Evolutionary conservation across 805 yeast genomes (phyloP).

Genomic region (Blastobotrys peoriensis): DNA sequence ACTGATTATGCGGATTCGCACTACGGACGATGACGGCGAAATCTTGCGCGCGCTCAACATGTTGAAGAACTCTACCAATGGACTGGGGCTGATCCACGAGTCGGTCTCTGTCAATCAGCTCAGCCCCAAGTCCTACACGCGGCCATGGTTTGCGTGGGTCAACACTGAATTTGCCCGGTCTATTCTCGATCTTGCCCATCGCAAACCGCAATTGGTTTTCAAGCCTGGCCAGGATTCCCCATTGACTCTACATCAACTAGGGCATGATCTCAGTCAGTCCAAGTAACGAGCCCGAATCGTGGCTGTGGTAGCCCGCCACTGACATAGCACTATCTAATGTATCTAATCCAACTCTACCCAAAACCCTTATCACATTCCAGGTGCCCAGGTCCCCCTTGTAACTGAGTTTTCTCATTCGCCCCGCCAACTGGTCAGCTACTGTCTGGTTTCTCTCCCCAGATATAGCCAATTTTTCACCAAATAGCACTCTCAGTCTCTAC

Average conservation of each 20-base stretch:
- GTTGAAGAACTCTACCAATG: conserved; percentile 58
- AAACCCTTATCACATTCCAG: too few relatives aligned
- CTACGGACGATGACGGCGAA: conserved; percentile 66
- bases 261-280: not conserved
- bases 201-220: conserved; percentile 69
- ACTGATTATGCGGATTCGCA: conserved; percentile 65
- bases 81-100: conserved; percentile 81
- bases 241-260: not conserved
- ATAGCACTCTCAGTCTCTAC: too few relatives aligned
- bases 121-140: conserved; percentile 44
- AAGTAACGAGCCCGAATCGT: too few relatives aligned
- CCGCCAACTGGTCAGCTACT: too few relatives aligned
- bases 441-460: too few relatives aligned
- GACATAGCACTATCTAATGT: too few relatives aligned
- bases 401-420: too few relatives aligned
- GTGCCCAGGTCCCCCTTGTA: too few relatives aligned
- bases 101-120: conserved; percentile 55
- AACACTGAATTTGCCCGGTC: conserved; percentile 88
- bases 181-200: conserved; percentile 63
- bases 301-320: too few relatives aligned
- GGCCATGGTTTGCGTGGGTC: conserved; percentile 95
- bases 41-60: conserved; percentile 44
- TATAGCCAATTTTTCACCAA: too few relatives aligned
- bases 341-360: too few relatives aligned
- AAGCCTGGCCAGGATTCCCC: conserved; percentile 1